Conservation (phyloP, 768 basidiomycete genomes). For the Cystobasidium onofrii region DNA sequence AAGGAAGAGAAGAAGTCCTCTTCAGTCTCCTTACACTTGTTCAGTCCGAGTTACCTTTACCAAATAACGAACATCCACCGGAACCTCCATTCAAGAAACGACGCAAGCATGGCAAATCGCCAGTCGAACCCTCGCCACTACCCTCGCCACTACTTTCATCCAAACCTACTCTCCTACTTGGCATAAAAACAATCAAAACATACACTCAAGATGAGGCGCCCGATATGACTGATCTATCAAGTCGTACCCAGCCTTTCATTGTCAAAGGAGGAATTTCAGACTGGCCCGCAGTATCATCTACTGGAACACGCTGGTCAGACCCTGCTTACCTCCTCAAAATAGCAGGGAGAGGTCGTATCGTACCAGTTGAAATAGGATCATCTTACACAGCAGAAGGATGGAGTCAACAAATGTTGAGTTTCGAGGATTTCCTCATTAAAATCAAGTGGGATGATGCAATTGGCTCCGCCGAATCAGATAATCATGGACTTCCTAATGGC, state of each 20-base stretch:
- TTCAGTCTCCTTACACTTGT: conserved; percentile 56
- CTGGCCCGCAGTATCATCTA: conserved; percentile 70
- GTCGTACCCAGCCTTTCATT: conserved; percentile 60
- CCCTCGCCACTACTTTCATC: conserved; percentile 31
- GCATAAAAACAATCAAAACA: conserved; percentile 49
- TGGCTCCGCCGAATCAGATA: conserved; percentile 44
- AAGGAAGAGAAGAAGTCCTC: conserved; percentile 57
- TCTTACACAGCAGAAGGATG: conserved; percentile 75
- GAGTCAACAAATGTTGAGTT: conserved; percentile 68
- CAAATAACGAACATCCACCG: conserved; percentile 11
- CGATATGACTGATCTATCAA: conserved; percentile 51
- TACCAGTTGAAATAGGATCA: conserved; percentile 80
- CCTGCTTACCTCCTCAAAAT: conserved; percentile 60
- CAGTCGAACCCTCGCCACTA: conserved; percentile 12
- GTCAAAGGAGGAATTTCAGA: conserved; percentile 56
- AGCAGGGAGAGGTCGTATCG: conserved; percentile 70
- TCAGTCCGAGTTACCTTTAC: neutral
- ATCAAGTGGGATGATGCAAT: conserved; percentile 38
- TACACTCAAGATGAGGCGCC: conserved; percentile 54
- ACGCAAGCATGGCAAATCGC: conserved; percentile 12
- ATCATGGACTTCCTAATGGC: conserved; percentile 17
- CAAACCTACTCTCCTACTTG: conserved; percentile 39
- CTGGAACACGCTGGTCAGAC: conserved; percentile 55
- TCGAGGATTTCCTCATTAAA: conserved; percentile 63
- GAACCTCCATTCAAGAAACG: conserved; percentile 6